Base-by-base conservation (phyloP, 257 asterid species). In the Gentiana dahurica region DNA sequence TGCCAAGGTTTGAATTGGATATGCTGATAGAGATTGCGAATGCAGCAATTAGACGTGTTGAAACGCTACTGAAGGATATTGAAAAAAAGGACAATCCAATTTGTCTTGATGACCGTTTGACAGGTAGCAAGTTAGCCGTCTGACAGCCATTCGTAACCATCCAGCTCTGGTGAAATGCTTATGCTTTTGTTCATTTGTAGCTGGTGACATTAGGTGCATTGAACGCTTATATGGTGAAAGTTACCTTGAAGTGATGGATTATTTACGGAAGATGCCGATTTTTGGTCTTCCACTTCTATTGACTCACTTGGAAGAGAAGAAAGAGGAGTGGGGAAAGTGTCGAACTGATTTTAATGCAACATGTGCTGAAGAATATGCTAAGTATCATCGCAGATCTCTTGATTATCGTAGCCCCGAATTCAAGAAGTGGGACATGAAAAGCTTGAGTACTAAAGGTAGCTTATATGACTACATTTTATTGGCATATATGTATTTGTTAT, bases 161-260 rank as follows among this genome's bases (percentile, higher is more conserved):
- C 24, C 58, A 68, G 46, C 46, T 41, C 46, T 41, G 46, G 46
- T 2, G 24, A 59, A 70, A 51, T 63, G 34, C 72, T 62, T 41
- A 59, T 65, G 53, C 12, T 54, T 63, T 37, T 59, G 8, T 63
- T 41, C 46, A 5, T 66, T 69, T 68, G 54, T 66, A 88, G 99
- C 84, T 71, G 84, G 85, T 51, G 69, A 83, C 70, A 74, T 88
- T 54, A 79, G 99, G 74, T 92, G 97, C 82, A 88, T 92, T 69
- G 99, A 92, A 68, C 94, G 97, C 55, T 70, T 92, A 67, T 92
- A 92, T 60, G 99, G 95, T 67, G 99, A 92, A 76, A 97, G 88
- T 60, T 97, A 97, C 69, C 97, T 85, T 69, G 99, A 92, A 63
- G 97, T 92, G 55, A 72, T 88, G 88, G 95, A 92, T 77, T 84